Percentiles rank a stretch among this genome's conserved stretches.
Conservation (phyloP, 2,329 filamentous ascomycete species). For the Arthrobotrys iridis region DNA sequence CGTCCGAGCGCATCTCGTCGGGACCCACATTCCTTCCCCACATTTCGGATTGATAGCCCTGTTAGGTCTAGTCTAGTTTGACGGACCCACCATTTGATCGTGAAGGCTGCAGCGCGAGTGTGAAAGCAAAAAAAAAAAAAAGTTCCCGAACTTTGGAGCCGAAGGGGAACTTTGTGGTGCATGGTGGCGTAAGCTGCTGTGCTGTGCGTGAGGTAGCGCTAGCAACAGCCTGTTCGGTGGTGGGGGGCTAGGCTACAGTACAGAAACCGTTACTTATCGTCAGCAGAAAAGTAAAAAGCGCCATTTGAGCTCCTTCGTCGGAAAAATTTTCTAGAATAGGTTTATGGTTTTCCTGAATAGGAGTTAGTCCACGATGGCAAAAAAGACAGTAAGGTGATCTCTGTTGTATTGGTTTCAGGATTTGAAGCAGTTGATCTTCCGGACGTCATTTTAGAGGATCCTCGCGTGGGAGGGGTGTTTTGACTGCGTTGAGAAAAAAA, state of each 20-base stretch:
- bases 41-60: constrained; percentile 44
- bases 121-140: constrained; percentile 4
- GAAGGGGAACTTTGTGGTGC: constrained; percentile 15
- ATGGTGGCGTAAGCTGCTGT: constrained; percentile 32
- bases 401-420: constrained; percentile 5
- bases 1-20: constrained; percentile 3
- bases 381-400: background rate
- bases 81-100: background rate
- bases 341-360: constrained; percentile 4
- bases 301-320: constrained; percentile 30
- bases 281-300: background rate
- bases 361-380: constrained; percentile 1
- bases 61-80: constrained; percentile 23
- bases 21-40: constrained; percentile 29
- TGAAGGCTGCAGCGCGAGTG: background rate
- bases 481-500: background rate
- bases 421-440: background rate
- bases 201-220: background rate
- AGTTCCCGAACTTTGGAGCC: constrained; percentile 49
- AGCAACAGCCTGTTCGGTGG: background rate
- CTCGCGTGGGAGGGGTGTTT: background rate
- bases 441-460: constrained; percentile 29
- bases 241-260: constrained; percentile 24
- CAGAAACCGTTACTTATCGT: background rate
- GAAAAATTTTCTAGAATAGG: constrained; percentile 40